Percentiles rank a stretch among this genome's conserved stretches.
Conservation (phyloP, 164 flowering plant species). For the Aristolochia contorta region DNA sequence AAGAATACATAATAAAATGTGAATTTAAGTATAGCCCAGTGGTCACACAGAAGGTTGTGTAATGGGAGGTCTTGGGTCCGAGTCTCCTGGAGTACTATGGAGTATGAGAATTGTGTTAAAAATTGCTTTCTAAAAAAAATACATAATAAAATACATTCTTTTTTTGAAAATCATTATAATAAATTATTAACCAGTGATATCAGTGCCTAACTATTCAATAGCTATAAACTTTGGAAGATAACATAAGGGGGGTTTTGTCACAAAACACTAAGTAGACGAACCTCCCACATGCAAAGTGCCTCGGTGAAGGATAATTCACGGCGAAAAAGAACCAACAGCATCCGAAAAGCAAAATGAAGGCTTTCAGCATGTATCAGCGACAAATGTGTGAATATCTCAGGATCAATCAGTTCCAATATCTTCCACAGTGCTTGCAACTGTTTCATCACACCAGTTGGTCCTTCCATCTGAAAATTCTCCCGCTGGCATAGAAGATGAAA, state of each 20-base stretch:
- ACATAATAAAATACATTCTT: no score
- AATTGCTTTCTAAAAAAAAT: no score
- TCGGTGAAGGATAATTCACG: conserved; percentile 75
- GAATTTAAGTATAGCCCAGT: no score
- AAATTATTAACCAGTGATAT: no score
- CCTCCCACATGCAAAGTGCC: conserved; percentile 97
- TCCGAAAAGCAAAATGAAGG: conserved; percentile 87
- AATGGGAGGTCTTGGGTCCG: no score
- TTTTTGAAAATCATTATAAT: no score
- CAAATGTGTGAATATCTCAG: conserved; percentile 63
- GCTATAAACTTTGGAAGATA: no score
- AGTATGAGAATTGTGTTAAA: no score
- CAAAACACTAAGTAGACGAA: conserved; percentile 21
- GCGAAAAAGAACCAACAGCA: conserved; percentile 87
- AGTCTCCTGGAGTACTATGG: no score
- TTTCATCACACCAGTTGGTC: conserved; percentile 84
- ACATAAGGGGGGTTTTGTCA: neutral
- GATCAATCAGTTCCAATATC: conserved; percentile 62
- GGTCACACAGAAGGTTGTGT: no score
- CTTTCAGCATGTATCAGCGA: conserved; percentile 79
- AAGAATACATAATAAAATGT: no score
- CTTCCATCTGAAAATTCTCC: conserved; percentile 83
- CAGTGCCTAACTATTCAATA: no score
- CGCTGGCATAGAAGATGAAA: conserved; percentile 37
- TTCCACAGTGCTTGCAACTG: conserved; percentile 69